Evolutionary conservation across 768 basidiomycete genomes (phyloP).

Genomic region (Rubroboletus satanas): DNA sequence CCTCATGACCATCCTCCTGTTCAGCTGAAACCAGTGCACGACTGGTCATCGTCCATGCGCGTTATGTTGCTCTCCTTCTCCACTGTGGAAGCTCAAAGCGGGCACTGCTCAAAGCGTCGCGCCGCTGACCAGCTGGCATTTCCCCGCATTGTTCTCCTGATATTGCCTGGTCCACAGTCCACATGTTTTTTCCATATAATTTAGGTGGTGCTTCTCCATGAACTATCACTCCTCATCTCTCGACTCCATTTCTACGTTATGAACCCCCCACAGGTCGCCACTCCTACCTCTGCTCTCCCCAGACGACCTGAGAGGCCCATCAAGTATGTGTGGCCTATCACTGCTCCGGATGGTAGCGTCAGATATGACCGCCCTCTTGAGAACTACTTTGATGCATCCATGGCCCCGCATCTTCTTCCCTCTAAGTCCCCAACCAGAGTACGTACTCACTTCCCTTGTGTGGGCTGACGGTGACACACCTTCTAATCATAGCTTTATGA

Average conservation of each 20-base stretch:
- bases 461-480: not conserved
- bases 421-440: slow-evolving; percentile 13
- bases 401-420: slow-evolving; percentile 17
- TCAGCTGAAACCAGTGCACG: slow-evolving; percentile 13
- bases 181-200: slow-evolving; percentile 21
- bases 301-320: slow-evolving; percentile 9
- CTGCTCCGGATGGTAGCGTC: slow-evolving; percentile 12
- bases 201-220: not conserved
- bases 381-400: slow-evolving; percentile 25
- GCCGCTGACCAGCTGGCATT: not conserved
- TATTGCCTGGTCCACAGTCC: slow-evolving; percentile 18
- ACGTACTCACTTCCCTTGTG: not conserved
- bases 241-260: slow-evolving; percentile 11
- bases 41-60: not conserved
- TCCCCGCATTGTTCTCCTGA: slow-evolving; percentile 15
- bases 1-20: slow-evolving; percentile 14
- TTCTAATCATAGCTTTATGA: slow-evolving; percentile 27
- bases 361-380: slow-evolving; percentile 22
- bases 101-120: slow-evolving; percentile 5
- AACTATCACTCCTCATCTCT: not conserved
- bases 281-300: slow-evolving; percentile 12
- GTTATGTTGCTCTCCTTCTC: not conserved
- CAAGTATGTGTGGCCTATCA: slow-evolving; percentile 10
- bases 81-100: slow-evolving; percentile 11
- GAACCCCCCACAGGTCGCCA: slow-evolving; percentile 1